Base-by-base conservation (phyloP, 139 green algal genomes). In the Asterochloris sp. region DNA sequence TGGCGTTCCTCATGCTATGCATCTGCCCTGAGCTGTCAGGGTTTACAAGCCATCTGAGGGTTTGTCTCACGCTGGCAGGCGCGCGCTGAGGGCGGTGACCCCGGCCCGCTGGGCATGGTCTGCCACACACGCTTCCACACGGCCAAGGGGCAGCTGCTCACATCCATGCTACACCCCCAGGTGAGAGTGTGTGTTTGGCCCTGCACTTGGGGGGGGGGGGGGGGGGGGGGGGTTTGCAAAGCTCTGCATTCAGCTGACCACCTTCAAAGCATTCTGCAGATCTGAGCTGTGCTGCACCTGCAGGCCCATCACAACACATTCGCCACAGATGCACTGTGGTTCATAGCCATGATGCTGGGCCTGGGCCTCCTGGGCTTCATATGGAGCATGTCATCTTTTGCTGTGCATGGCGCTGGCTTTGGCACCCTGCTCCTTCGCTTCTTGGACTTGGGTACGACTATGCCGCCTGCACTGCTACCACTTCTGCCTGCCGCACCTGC, bases 141-240 rank as follows among this genome's bases (percentile, higher is more conserved):
- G 17, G 90, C 91, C 77, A 94, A 94, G 85, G 91, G 91, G 15
- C 88, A 94, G 86, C 89, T 95, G 78, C 82, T 94, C 85, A 92
- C 88, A 84, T 91, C 86, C 66, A 94, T 94, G 81, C 81, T 94
- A 69, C 88, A 71, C 66, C 66, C 38, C 38, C 38, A 54, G 38
- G 38, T 54, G 38, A 8, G 66, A 26, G 4, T 10, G 66, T 23
- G 17, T 71, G 19, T 23, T 8, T 71, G 66, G 4, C 66, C 2
- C 66, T 26, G 17, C 21, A 26, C 66, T 26, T 26, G 2, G 66
- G 19, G 14, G 63, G 16, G 14, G 63, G 14, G n/a, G n/a, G n/a
- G n/a, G n/a, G n/a, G n/a, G n/a, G n/a, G n/a, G n/a, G n/a, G 2
- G 66, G 17, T 23, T 26, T 26, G 66, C 21, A 71, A n/a, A n/a